Evolutionary conservation across 306 rosid species (phyloP), one percentile per base, ranked within the genome.

Genomic region (Acacia melanoxylon): DNA sequence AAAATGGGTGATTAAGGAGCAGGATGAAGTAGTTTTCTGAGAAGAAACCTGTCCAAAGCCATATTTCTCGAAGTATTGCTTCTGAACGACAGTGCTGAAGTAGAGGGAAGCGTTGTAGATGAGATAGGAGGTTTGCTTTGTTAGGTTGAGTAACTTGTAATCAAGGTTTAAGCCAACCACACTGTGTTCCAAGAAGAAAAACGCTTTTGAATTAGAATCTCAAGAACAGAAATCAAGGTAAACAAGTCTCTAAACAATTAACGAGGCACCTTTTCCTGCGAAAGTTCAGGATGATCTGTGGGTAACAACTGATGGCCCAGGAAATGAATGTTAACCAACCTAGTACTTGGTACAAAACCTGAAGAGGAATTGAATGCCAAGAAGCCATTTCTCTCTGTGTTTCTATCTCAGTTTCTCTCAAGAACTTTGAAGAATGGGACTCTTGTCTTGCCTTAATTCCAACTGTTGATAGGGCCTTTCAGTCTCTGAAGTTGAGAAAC

Each of bases 81-180:
- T 88, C 81, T 93, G 97, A 78, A 91, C 82, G 33, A 66, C 51
- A 29, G 93, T 83, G 81, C 97, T 91, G 77, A 94, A 94, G 94
- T 82, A 94, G 83, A 94, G 95, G 46, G 94, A 82, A 67, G 90
- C 89, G 49, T 94, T 94, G 91, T 91, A 93, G 16, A 94, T 90
- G 45, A 94, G 90, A 87, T 92, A 94, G 10, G 92, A 83, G 19
- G 91, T 90, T 56, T 87, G 92, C 82, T 94, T 94, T 4, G 90
- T 86, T 82, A 87, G 82, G 83, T 88, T 92, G 52, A 94, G 87
- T 41, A 94, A 74, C 85, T 85, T 90, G 78, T 42, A 92, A 90
- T 94, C 94, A 42, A 94, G 86, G 88, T 83, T 94, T 83, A 94
- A 84, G 3, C 98, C 98, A 73, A 92, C 97, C 42, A 94, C 98